Evolutionary conservation across 2,329 filamentous ascomycete genomes (phyloP).

Genomic region (Monilinia aucupariae): DNA sequence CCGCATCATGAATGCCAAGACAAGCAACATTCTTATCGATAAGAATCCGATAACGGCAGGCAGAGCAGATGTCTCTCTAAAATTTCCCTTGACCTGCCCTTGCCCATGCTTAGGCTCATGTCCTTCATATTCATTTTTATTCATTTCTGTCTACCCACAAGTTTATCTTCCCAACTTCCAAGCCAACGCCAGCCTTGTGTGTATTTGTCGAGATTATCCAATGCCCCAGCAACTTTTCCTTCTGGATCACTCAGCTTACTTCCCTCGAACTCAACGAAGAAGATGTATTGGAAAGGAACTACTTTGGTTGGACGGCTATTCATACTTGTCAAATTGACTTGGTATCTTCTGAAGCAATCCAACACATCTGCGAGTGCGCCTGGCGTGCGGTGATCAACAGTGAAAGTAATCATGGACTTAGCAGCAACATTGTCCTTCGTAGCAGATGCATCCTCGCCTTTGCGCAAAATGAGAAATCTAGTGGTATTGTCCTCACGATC

Average conservation of each 20-base stretch:
- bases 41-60: conserved; percentile 10
- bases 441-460: conserved; percentile 26
- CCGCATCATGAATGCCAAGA: conserved; percentile 7
- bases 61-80: neutral
- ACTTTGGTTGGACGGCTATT: conserved; percentile 75
- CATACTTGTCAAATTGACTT: conserved; percentile 84
- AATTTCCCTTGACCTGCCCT: neutral
- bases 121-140: neutral
- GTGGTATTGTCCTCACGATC: conserved; percentile 73
- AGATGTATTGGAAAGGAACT: conserved; percentile 82
- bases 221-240: conserved; percentile 53
- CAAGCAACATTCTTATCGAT: conserved; percentile 15
- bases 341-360: conserved; percentile 66
- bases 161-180: conserved; percentile 53
- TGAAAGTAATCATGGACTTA: conserved; percentile 80
- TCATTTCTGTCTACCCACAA: conserved; percentile 6
- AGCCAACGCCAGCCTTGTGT: conserved; percentile 63
- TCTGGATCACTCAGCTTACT: conserved; percentile 48
- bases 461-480: conserved; percentile 63
- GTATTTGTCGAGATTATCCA: conserved; percentile 52
- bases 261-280: conserved; percentile 86
- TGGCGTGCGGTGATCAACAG: conserved; percentile 67
- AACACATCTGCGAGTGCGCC: conserved; percentile 81
- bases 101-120: neutral
- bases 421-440: conserved; percentile 29